phyloP scores from a whole-genome alignment of 352 stramenopile genomes.

The Phytophthora hibernalis region DNA sequence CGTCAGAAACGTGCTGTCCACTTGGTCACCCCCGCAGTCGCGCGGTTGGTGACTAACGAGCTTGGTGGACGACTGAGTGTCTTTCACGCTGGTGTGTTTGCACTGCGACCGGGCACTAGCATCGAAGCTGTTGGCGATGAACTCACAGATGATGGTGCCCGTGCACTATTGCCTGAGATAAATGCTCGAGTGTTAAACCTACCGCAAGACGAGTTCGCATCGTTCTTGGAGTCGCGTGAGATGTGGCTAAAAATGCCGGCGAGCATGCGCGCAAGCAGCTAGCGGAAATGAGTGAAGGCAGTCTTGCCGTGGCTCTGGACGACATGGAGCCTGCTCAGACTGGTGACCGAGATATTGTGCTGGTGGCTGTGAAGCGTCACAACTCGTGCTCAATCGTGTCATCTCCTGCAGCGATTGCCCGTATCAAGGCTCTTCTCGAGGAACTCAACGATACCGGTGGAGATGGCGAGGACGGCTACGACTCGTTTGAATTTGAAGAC shows the following conservation, averaged over 20 bases:
- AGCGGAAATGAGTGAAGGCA: conserved; percentile 62
- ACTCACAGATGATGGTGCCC: conserved; percentile 73
- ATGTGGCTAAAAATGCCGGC: conserved; percentile 84
- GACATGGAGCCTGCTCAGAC: conserved; percentile 86
- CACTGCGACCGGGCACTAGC: conserved; percentile 38
- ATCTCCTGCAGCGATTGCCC: conserved; percentile 61
- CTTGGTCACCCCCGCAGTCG: conserved; percentile 63
- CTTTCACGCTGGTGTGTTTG: conserved; percentile 72
- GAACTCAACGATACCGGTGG: conserved; percentile 66
- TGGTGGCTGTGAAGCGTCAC: conserved; percentile 68
- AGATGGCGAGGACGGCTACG: conserved; percentile 73
- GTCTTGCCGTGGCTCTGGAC: conserved; percentile 72
- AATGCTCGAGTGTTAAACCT: conserved; percentile 59
- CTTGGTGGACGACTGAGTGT: conserved; percentile 58
- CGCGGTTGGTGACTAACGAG: conserved; percentile 47
- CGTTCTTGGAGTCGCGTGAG: conserved; percentile 68
- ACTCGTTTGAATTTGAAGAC: conserved; percentile 82
- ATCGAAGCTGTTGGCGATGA: conserved; percentile 46
- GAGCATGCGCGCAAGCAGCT: conserved; percentile 59
- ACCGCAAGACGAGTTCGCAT: conserved; percentile 70
- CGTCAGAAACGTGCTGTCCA: conserved; percentile 73
- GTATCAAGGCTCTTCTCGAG: conserved; percentile 76
- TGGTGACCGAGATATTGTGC: conserved; percentile 69
- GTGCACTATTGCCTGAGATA: conserved; percentile 61
- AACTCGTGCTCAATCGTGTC: conserved; percentile 82